A percentile compares a stretch with the other conserved stretches of the same genome.
phyloP scores from a whole-genome alignment of 345 rosid species.

The Viola odorata region DNA sequence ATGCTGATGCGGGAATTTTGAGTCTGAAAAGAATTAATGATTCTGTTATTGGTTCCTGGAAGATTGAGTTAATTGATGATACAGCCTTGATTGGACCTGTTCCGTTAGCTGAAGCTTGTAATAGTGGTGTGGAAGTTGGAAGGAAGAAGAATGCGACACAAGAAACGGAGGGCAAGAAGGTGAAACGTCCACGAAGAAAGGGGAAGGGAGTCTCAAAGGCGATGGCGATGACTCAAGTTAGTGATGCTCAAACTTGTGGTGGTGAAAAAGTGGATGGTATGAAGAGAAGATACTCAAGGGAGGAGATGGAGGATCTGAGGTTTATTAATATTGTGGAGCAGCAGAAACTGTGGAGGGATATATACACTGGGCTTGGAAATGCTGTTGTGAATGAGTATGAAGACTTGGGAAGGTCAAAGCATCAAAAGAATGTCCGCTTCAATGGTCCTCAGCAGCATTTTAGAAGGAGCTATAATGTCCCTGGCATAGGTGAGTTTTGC shows the following conservation, averaged over 20 bases:
- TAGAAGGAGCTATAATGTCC: slow-evolving; percentile 19
- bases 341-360: slow-evolving; percentile 51
- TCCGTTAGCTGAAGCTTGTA: slow-evolving; percentile 24
- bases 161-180: slow-evolving; percentile 38
- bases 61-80: slow-evolving; percentile 64
- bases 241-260: slow-evolving; percentile 12
- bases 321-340: slow-evolving; percentile 51
- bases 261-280: slow-evolving; percentile 9
- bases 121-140: slow-evolving; percentile 24
- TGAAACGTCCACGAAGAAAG: slow-evolving; percentile 32
- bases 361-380: slow-evolving; percentile 47
- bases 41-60: slow-evolving; percentile 38
- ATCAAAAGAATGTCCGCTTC: slow-evolving; percentile 27
- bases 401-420: slow-evolving; percentile 38
- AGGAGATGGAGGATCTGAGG: slow-evolving; percentile 71
- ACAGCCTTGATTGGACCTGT: slow-evolving; percentile 57
- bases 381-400: slow-evolving; percentile 48
- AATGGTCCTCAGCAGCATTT: slow-evolving; percentile 21
- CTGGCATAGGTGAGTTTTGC: slow-evolving; percentile 34
- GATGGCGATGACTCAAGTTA: slow-evolving; percentile 17
- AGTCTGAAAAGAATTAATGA: slow-evolving; percentile 22
- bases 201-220: slow-evolving; percentile 27
- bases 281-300: slow-evolving; percentile 42
- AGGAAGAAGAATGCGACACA: slow-evolving; percentile 37
- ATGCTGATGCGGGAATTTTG: slow-evolving; percentile 10